Percentiles rank a stretch among this genome's conserved stretches.
These are phyloP conservation scores for Gomphus sp. DNA, from an alignment of 1,284 basidiomycete species.

Conservation along the genomic window DNA sequence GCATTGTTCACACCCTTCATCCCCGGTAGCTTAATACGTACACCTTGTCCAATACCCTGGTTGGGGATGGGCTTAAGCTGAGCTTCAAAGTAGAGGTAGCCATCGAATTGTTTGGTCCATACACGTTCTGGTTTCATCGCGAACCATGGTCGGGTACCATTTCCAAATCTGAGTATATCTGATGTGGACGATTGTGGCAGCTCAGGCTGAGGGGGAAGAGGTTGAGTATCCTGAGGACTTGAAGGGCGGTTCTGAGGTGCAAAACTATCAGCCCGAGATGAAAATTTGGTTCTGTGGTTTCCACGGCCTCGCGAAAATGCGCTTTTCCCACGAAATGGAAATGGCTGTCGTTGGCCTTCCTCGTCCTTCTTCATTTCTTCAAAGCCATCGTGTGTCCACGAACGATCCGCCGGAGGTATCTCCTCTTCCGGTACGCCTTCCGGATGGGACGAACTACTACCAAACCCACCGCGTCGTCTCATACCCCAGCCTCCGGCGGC, in stretches of 20 bases:
- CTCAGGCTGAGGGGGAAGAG: constrained; percentile 19
- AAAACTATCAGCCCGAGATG: constrained; percentile 18
- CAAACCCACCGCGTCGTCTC: constrained; percentile 29
- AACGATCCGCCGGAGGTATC: constrained; percentile 47
- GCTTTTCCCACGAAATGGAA: constrained; percentile 29
- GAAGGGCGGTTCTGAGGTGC: constrained; percentile 21
- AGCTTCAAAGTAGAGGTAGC: constrained; percentile 55
- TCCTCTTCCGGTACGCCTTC: constrained; percentile 21
- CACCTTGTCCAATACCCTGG: constrained; percentile 32
- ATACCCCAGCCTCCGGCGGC: constrained; percentile 13
- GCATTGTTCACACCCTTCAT: background rate
- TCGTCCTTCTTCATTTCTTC: constrained; percentile 74
- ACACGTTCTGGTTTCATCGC: constrained; percentile 65
- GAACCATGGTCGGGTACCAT: constrained; percentile 43
- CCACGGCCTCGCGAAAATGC: constrained; percentile 32
- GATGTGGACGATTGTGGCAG: background rate
- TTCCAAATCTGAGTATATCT: constrained; percentile 5
- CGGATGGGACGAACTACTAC: background rate
- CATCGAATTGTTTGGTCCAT: constrained; percentile 74
- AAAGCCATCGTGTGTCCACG: constrained; percentile 77
- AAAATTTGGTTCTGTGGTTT: constrained; percentile 11
- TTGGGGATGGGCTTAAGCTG: constrained; percentile 47
- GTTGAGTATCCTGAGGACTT: constrained; percentile 20
- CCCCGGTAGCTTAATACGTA: constrained; percentile 56
- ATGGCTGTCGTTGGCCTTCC: constrained; percentile 28